These are phyloP conservation scores for Calocybe indica DNA, from an alignment of 768 basidiomycete species.

Conservation along the genomic window DNA sequence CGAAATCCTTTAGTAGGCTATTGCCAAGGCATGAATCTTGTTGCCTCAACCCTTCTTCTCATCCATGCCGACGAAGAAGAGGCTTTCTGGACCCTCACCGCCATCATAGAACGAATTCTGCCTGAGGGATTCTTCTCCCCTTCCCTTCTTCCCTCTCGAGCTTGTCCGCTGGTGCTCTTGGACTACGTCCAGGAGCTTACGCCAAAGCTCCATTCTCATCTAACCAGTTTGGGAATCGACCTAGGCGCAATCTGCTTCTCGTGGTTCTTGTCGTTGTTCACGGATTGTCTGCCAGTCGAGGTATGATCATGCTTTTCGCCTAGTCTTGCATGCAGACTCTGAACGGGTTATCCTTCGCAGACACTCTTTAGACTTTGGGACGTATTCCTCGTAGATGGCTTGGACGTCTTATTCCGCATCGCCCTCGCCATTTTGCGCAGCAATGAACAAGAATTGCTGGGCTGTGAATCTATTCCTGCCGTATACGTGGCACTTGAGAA, in stretches of 20 bases:
- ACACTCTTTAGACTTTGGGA: constrained; percentile 97
- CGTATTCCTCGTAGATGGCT: constrained; percentile 87
- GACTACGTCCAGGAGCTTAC: constrained; percentile 78
- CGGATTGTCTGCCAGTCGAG: constrained; percentile 93
- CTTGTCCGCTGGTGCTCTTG: constrained; percentile 85
- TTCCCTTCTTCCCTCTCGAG: constrained; percentile 84
- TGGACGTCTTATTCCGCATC: constrained; percentile 87
- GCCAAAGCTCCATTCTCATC: constrained; percentile 71
- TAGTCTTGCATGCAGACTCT: background rate
- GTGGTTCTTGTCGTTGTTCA: constrained; percentile 96
- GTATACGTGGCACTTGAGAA: constrained; percentile 88
- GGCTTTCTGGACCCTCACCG: constrained; percentile 91
- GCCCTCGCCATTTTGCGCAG: constrained; percentile 81
- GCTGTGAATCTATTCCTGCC: constrained; percentile 80
- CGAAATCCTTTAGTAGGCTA: constrained; percentile 92
- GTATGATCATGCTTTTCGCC: constrained; percentile 32
- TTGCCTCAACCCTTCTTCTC: constrained; percentile 90
- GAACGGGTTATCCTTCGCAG: constrained; percentile 28
- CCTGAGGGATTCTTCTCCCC: constrained; percentile 95
- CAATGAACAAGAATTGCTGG: constrained; percentile 79
- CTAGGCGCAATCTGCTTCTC: constrained; percentile 95
- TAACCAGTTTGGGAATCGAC: constrained; percentile 80
- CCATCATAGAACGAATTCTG: constrained; percentile 83
- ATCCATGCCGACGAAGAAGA: constrained; percentile 95
- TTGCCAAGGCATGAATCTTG: constrained; percentile 93